Conservation (phyloP, 2,329 filamentous ascomycete genomes). For the Colletotrichum noveboracense region DNA sequence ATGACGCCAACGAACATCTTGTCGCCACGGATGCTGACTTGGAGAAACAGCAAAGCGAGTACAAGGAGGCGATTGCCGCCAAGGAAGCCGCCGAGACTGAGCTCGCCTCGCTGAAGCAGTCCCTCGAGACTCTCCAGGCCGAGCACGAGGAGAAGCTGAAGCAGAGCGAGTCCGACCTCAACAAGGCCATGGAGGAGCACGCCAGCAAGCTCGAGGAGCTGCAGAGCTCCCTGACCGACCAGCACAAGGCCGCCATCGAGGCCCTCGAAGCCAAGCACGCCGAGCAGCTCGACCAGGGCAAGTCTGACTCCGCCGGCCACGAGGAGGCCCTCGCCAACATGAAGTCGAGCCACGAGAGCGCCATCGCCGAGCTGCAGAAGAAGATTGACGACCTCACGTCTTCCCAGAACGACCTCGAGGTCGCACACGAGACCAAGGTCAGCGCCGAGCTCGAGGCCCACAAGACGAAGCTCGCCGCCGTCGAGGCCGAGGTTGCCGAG, state of each 20-base stretch:
- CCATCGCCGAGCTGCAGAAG: constrained; percentile 54
- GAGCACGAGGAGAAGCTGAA: constrained; percentile 44
- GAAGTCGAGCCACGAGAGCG: constrained; percentile 53
- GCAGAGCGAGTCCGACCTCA: constrained; percentile 40
- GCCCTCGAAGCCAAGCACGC: constrained; percentile 60
- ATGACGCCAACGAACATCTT: constrained; percentile 56
- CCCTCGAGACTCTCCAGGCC: constrained; percentile 51
- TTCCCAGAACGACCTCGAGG: constrained; percentile 50
- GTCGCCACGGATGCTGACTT: constrained; percentile 56
- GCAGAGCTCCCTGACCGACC: constrained; percentile 51
- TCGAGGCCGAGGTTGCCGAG: constrained; percentile 58
- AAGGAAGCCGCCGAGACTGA: constrained; percentile 55
- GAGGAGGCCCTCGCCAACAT: constrained; percentile 56
- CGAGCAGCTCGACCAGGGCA: constrained; percentile 52
- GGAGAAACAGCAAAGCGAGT: constrained; percentile 52
- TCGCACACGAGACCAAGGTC: constrained; percentile 48
- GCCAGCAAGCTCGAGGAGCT: constrained; percentile 54
- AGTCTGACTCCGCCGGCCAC: constrained; percentile 49
- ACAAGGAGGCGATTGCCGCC: constrained; percentile 51
- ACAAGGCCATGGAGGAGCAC: constrained; percentile 52
- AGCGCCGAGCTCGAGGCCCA: constrained; percentile 51
- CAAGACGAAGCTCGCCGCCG: constrained; percentile 48
- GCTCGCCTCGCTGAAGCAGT: constrained; percentile 52
- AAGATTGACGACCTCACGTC: constrained; percentile 59
- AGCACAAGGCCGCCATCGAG: constrained; percentile 55